Evolutionary conservation across 2,329 filamentous ascomycete species (phyloP).

Genomic region (Capronia coronata): DNA sequence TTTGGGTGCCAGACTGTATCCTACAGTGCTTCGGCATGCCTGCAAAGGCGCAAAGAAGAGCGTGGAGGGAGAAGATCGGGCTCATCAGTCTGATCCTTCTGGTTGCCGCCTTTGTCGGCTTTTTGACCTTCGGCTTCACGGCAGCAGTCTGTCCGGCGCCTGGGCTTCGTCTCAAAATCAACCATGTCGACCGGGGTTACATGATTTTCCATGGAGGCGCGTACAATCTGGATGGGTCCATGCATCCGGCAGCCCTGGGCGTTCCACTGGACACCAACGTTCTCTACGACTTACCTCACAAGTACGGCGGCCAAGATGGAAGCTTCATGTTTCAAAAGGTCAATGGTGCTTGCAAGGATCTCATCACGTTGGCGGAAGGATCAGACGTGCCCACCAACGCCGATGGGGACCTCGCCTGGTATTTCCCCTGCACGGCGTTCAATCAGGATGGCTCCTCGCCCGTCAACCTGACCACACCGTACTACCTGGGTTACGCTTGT

Average conservation of each 20-base stretch:
- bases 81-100: constrained; percentile 85
- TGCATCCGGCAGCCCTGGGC: constrained; percentile 72
- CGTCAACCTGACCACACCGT: constrained; percentile 65
- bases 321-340: constrained; percentile 98
- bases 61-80: constrained; percentile 98
- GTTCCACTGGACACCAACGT: constrained; percentile 72
- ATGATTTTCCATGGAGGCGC: constrained; percentile 96
- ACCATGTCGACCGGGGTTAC: constrained; percentile 72
- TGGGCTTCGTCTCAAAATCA: constrained; percentile 67
- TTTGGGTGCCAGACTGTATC: constrained; percentile 84
- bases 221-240: constrained; percentile 71
- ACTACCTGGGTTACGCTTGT: constrained; percentile 81
- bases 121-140: constrained; percentile 94
- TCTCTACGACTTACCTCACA: constrained; percentile 74
- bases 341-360: constrained; percentile 88
- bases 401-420: constrained; percentile 78
- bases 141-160: constrained; percentile 73
- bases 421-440: constrained; percentile 87
- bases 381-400: constrained; percentile 75
- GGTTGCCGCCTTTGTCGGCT: constrained; percentile 86
- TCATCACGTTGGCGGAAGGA: constrained; percentile 65
- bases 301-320: constrained; percentile 81
- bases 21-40: constrained; percentile 80
- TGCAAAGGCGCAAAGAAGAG: constrained; percentile 76
- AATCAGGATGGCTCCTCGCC: constrained; percentile 84